A percentile compares a stretch with the other conserved stretches of the same genome.
These are phyloP conservation scores for Nicotiana otophora DNA, from an alignment of 257 asterid genomes.

Conservation along the genomic window DNA sequence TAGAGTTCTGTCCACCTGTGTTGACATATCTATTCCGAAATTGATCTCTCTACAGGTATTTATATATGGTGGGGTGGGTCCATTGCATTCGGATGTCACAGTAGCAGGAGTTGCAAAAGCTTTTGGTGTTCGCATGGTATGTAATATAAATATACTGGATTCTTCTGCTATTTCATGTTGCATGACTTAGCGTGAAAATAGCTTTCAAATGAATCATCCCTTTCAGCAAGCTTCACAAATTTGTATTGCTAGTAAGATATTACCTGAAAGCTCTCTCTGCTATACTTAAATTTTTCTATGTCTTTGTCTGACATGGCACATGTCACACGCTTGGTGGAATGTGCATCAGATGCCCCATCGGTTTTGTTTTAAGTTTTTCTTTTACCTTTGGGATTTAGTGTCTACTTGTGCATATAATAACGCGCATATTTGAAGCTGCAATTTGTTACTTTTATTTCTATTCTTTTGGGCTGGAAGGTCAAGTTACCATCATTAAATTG, in stretches of 20 bases:
- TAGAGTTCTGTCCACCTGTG: background rate
- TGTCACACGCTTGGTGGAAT: background rate
- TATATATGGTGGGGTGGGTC: conserved; percentile 90
- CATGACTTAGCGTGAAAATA: background rate
- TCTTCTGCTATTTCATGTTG: background rate
- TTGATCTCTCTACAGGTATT: conserved; percentile 46
- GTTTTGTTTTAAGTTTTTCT: background rate
- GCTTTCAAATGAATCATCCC: background rate
- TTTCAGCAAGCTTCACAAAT: background rate
- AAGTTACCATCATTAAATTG: background rate
- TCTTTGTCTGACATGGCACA: background rate
- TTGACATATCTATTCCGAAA: background rate
- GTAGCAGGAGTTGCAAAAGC: conserved; percentile 96
- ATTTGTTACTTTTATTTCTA: background rate
- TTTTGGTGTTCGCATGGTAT: conserved; percentile 81
- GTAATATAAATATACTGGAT: background rate
- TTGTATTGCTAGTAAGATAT: background rate
- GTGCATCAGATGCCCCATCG: background rate
- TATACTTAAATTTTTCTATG: background rate
- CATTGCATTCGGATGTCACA: conserved; percentile 80
- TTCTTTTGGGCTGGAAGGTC: background rate
- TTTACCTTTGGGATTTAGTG: background rate
- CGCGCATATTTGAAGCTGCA: background rate
- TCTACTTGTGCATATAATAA: background rate
- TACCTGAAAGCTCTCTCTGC: background rate